Evolutionary conservation across 1,284 basidiomycete genomes (phyloP).

Genomic region (Ganoderma resinaceum): DNA sequence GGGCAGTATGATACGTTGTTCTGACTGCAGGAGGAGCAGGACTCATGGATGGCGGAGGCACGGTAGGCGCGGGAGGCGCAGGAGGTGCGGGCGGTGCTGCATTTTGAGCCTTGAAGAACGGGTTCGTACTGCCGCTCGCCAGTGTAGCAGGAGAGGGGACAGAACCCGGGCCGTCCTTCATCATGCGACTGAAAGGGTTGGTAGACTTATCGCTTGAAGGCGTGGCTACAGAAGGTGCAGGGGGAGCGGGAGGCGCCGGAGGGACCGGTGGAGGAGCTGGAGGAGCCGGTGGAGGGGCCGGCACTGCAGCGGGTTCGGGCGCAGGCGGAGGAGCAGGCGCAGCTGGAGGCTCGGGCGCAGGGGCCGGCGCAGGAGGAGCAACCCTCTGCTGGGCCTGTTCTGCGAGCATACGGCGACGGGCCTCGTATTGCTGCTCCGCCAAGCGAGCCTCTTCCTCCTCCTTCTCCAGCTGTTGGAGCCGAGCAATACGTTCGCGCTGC

Average conservation of each 20-base stretch:
- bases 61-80: constrained; percentile 43
- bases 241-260: constrained; percentile 41
- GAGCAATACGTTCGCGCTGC: constrained; percentile 62
- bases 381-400: constrained; percentile 20
- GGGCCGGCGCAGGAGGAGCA: constrained; percentile 14
- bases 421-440: constrained; percentile 32
- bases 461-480: constrained; percentile 71
- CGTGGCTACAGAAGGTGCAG: constrained; percentile 36
- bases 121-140: constrained; percentile 55
- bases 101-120: constrained; percentile 62
- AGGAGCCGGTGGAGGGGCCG: constrained; percentile 40
- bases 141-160: constrained; percentile 42
- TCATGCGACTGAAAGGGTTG: constrained; percentile 77
- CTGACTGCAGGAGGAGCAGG: constrained; percentile 51
- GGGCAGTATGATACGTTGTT: constrained; percentile 66
- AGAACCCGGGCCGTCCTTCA: constrained; percentile 51
- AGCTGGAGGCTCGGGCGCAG: constrained; percentile 26
- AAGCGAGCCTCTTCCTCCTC: constrained; percentile 70
- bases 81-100: constrained; percentile 31
- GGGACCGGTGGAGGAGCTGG: constrained; percentile 37
- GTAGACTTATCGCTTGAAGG: constrained; percentile 51
- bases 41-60: constrained; percentile 45
- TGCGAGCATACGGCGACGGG: constrained; percentile 24
- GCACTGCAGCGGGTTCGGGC: constrained; percentile 32
- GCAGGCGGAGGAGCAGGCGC: constrained; percentile 38